A percentile compares a stretch with the other conserved stretches of the same genome.
phyloP scores from a whole-genome alignment of 345 rosid species.

The Eucalyptus sp. region DNA sequence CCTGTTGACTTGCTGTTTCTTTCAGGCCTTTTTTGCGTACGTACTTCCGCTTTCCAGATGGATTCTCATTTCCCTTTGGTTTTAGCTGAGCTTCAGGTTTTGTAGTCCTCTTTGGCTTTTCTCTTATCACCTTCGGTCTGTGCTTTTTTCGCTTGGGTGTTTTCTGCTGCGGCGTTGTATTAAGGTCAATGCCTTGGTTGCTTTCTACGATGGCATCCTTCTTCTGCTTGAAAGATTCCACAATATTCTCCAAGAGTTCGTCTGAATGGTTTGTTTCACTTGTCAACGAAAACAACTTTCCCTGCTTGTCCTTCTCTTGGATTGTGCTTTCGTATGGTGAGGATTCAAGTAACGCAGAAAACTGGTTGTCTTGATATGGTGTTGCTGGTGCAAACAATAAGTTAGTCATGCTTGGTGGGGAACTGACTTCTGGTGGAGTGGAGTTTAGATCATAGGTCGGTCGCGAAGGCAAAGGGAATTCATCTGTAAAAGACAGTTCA shows the following conservation, averaged over 20 bases:
- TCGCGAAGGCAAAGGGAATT: slow-evolving; percentile 17
- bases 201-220: slow-evolving; percentile 10
- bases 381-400: slow-evolving; percentile 18
- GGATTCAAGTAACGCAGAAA: neutral
- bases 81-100: slow-evolving; percentile 18
- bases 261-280: slow-evolving; percentile 8
- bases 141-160: slow-evolving; percentile 56
- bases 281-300: neutral
- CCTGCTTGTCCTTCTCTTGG: slow-evolving; percentile 13
- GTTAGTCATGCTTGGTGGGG: slow-evolving; percentile 5
- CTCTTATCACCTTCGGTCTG: slow-evolving; percentile 68
- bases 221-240: slow-evolving; percentile 19
- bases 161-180: slow-evolving; percentile 59
- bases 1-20: slow-evolving; percentile 24
- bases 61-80: neutral
- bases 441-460: slow-evolving; percentile 32
- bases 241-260: slow-evolving; percentile 24
- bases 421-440: slow-evolving; percentile 31
- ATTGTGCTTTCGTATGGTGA: neutral
- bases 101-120: slow-evolving; percentile 40
- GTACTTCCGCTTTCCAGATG: slow-evolving; percentile 32
- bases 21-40: slow-evolving; percentile 21
- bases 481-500: slow-evolving; percentile 30
- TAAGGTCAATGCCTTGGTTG: slow-evolving; percentile 45
- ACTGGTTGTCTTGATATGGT: slow-evolving; percentile 12